Base-by-base conservation (phyloP, 176 grass and related monocot genomes). In the Pharus latifolius region DNA sequence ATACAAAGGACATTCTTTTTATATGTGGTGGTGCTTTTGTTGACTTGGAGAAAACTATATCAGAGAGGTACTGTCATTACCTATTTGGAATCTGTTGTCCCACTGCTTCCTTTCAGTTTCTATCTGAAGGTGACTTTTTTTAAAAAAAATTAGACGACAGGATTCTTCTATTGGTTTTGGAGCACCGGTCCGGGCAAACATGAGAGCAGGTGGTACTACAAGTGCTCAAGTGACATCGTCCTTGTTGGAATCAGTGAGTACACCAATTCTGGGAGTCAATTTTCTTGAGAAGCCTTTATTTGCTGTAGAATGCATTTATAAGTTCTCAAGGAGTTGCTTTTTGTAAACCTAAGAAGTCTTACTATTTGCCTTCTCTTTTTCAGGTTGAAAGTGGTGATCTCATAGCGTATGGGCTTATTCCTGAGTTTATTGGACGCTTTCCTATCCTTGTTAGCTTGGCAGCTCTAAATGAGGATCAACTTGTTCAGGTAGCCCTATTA, bases 151-250 rank as follows among this genome's bases (percentile, higher is more conserved):
- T 57, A 91, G 88, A 67, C 85, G 92, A 4, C 92, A 92, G 60
- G 92, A 96, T 89, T 96, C 88, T 67, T 96, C 92, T 63, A 96
- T 96, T 72, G 92, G 92, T 60, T 96, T 96, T 73, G 92, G 88
- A 44, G 85, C 92, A 81, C 88, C 88, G 69, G 88, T 96, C 5
- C 88, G 92, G 65, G 79, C 85, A 65, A 96, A 86, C 53, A 89
- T 96, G 92, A 88, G 85, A 73, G 50, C 63, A 46, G 76, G 92
- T 62, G 88, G 82, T 44, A 71, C 84, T 57, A 87, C 92, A 56
- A 96, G 90, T 83, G 88, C 88, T 52, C 78, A 86, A 74, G 82
- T 92, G 80, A 91, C 92, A 65, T 96, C 92, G 22, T 83, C 88
- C 64, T 83, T 96, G 67, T 82, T 96, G 46, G 92, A 96, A 89